Percentiles rank a stretch among this genome's conserved stretches.
Evolutionary conservation across 1,284 basidiomycete species (phyloP).

Genomic region (Wolfiporia cocos): DNA sequence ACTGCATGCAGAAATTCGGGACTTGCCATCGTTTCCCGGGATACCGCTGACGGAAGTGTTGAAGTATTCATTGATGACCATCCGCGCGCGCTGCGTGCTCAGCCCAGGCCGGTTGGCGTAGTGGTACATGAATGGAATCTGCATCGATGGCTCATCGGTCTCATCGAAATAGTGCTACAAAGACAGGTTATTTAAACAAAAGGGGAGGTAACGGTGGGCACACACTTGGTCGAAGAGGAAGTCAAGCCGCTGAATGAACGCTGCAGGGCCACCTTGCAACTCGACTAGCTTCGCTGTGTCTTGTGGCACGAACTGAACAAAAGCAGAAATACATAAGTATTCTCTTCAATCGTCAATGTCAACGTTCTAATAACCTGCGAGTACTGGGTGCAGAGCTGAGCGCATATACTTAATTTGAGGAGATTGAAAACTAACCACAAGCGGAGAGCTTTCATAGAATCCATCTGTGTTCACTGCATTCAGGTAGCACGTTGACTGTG

Average conservation of each 20-base stretch:
- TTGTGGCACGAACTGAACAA: slow-evolving; percentile 56
- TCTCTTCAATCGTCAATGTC: too few relatives aligned
- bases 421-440: slow-evolving; percentile 38
- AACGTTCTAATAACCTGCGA: slow-evolving; percentile 45
- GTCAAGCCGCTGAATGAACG: slow-evolving; percentile 48
- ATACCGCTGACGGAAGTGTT: slow-evolving; percentile 49
- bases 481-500: slow-evolving; percentile 52
- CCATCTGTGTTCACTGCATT: slow-evolving; percentile 52
- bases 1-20: not conserved
- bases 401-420: too few relatives aligned
- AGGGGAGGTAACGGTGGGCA: not conserved
- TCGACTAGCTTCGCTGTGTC: slow-evolving; percentile 54
- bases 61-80: slow-evolving; percentile 48
- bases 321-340: too few relatives aligned
- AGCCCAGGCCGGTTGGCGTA: slow-evolving; percentile 51
- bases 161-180: slow-evolving; percentile 43
- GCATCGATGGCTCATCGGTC: slow-evolving; percentile 57
- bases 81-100: slow-evolving; percentile 49
- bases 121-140: slow-evolving; percentile 63
- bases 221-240: slow-evolving; percentile 47
- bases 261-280: slow-evolving; percentile 49
- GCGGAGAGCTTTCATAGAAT: slow-evolving; percentile 60
- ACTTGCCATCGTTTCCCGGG: slow-evolving; percentile 55
- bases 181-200: not conserved
- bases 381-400: slow-evolving; percentile 27